These are phyloP conservation scores for Monosporozyma yasuniensis DNA, from an alignment of 805 yeast species.

Conservation along the genomic window DNA sequence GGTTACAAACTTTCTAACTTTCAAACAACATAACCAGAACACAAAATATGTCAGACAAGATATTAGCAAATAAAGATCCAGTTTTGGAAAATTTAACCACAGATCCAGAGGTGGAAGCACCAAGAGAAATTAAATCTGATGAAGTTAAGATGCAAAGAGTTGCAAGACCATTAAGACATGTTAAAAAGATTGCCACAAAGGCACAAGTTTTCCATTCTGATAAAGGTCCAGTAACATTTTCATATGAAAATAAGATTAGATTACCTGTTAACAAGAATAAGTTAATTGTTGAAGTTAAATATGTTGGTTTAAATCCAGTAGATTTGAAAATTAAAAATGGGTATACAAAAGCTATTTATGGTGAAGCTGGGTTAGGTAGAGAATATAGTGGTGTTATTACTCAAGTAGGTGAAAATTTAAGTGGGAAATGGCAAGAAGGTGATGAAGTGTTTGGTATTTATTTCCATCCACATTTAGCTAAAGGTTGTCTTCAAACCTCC, in stretches of 20 bases:
- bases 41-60: neutral
- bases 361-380: constrained; percentile 59
- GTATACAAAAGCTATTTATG: constrained; percentile 41
- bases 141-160: constrained; percentile 29
- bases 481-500: constrained; percentile 52
- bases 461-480: constrained; percentile 41
- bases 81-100: constrained; percentile 12
- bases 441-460: constrained; percentile 58
- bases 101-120: constrained; percentile 17
- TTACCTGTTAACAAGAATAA: constrained; percentile 41
- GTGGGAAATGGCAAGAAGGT: constrained; percentile 39
- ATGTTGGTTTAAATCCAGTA: constrained; percentile 55
- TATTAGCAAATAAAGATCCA: constrained; percentile 16
- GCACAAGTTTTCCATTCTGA: constrained; percentile 36
- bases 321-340: constrained; percentile 55
- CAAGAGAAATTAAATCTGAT: constrained; percentile 20
- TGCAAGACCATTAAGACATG: constrained; percentile 42
- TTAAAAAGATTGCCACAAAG: constrained; percentile 43
- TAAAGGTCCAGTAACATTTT: constrained; percentile 34
- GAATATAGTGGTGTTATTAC: constrained; percentile 57
- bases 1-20: too few species aligned
- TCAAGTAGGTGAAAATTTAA: constrained; percentile 43
- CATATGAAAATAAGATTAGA: constrained; percentile 44
- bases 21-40: too few species aligned
- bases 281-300: constrained; percentile 49